A percentile compares a stretch with the other conserved stretches of the same genome.
Conservation (phyloP, 2,329 filamentous ascomycete species). For the Pezicula neosporulosa region DNA sequence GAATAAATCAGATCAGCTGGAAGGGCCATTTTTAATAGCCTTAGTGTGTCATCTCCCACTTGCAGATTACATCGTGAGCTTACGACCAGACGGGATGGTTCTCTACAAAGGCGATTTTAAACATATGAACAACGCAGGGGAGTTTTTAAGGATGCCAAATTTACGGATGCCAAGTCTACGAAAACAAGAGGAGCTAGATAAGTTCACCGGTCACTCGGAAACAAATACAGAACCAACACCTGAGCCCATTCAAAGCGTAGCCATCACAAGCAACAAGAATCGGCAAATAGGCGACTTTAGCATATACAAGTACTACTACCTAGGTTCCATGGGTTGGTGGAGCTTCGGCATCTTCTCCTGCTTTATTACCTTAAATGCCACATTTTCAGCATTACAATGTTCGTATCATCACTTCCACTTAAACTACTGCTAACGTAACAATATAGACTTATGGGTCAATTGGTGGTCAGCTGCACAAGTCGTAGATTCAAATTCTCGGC, state of each 20-base stretch:
- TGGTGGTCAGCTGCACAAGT: slow-evolving; percentile 1
- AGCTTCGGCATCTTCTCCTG: slow-evolving; percentile 8
- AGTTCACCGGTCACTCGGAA: neutral
- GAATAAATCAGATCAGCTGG: slow-evolving; percentile 12
- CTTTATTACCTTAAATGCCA: slow-evolving; percentile 10
- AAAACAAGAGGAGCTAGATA: neutral
- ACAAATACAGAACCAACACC: slow-evolving; percentile 7
- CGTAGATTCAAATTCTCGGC: neutral
- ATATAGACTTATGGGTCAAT: slow-evolving; percentile 2
- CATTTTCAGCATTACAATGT: slow-evolving; percentile 4
- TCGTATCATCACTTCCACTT: neutral
- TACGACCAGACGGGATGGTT: neutral
- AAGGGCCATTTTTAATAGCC: slow-evolving; percentile 6
- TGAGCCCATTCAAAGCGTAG: slow-evolving; percentile 14
- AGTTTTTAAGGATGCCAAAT: slow-evolving; percentile 16
- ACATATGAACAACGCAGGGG: slow-evolving; percentile 8
- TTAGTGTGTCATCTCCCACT: slow-evolving; percentile 13
- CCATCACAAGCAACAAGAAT: slow-evolving; percentile 21
- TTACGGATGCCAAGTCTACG: slow-evolving; percentile 3
- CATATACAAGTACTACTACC: slow-evolving; percentile 15
- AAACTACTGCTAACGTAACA: neutral
- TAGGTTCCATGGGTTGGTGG: slow-evolving; percentile 9
- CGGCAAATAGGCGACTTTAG: slow-evolving; percentile 17
- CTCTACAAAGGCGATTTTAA: slow-evolving; percentile 9
- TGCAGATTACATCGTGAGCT: slow-evolving; percentile 12